A percentile compares a stretch with the other conserved stretches of the same genome.
These are phyloP conservation scores for Trypanosoma avium DNA, from an alignment of 208 protist species.

Conservation along the genomic window DNA sequence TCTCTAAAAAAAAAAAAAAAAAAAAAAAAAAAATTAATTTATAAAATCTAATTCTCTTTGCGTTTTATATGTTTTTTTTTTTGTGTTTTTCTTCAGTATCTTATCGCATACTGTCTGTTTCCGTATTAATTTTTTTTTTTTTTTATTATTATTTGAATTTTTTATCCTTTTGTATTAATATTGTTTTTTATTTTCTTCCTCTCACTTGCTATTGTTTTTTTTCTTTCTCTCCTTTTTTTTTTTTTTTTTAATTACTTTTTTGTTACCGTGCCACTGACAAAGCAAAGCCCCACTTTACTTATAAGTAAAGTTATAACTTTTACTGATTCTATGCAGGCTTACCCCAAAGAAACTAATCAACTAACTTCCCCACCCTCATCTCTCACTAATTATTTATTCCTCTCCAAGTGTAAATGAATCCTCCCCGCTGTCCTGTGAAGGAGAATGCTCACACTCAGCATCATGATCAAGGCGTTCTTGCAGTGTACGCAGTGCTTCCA, in stretches of 20 bases:
- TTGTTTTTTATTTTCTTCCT: constrained; percentile 1
- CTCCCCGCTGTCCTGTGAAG: constrained; percentile 33
- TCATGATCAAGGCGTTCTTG: constrained; percentile 49
- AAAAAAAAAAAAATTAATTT: neutral
- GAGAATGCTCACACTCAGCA: constrained; percentile 26
- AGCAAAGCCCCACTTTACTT: neutral
- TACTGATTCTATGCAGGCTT: too few species aligned
- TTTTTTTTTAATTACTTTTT: too few species aligned
- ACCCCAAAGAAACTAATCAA: too few species aligned
- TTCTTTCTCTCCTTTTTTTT: neutral
- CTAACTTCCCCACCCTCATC: too few species aligned
- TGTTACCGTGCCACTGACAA: too few species aligned
- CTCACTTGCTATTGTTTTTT: neutral
- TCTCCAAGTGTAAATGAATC: constrained; percentile 29
- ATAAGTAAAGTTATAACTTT: too few species aligned
- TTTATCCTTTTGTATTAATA: too few species aligned
- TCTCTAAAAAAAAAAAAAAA: neutral
- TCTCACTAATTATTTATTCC: neutral
- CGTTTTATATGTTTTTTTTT: neutral
- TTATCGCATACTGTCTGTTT: too few species aligned
- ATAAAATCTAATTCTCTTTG: neutral
- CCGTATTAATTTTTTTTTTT: too few species aligned
- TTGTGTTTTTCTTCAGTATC: neutral
- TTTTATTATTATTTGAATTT: too few species aligned
- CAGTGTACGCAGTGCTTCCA: constrained; percentile 53